Percentiles rank a stretch among this genome's conserved stretches.
Evolutionary conservation across 2,329 filamentous ascomycete species (phyloP).

Genomic region (Exophiala sp.): DNA sequence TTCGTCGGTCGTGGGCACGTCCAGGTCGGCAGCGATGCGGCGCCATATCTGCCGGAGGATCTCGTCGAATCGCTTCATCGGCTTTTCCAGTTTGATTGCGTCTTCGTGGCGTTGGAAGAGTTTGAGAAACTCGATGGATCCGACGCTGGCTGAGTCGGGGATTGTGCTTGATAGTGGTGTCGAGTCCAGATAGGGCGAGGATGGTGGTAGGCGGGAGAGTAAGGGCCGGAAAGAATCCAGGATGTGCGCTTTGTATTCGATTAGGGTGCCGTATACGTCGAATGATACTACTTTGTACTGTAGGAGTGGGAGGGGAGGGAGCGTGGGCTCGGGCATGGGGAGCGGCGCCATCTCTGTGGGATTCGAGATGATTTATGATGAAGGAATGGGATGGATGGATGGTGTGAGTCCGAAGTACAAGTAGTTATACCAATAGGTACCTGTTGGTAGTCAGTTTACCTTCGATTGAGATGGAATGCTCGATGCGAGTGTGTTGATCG

Average conservation of each 20-base stretch:
- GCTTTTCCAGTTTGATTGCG: slow-evolving; percentile 48
- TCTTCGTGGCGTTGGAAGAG: slow-evolving; percentile 45
- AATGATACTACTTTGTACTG: slow-evolving; percentile 54
- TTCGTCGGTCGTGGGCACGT: slow-evolving; percentile 20
- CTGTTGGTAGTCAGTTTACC: too few species aligned
- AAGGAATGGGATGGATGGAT: too few species aligned
- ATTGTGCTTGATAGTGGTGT: slow-evolving; percentile 21
- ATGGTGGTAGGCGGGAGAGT: slow-evolving; percentile 22
- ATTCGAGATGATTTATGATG: too few species aligned
- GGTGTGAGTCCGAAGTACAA: too few species aligned
- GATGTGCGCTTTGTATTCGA: slow-evolving; percentile 69
- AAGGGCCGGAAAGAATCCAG: slow-evolving; percentile 46
- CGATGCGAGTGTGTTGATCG: too few species aligned
- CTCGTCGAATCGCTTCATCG: slow-evolving; percentile 54
- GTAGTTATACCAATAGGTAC: too few species aligned
- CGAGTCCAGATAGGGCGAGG: slow-evolving; percentile 31
- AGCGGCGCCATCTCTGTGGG: slow-evolving; percentile 8
- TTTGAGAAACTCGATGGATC: slow-evolving; percentile 39
- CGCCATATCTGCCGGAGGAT: slow-evolving; percentile 49
- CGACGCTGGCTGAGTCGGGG: slow-evolving; percentile 20
- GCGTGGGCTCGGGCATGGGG: slow-evolving; percentile 27
- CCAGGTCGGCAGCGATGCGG: slow-evolving; percentile 32
- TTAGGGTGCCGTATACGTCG: slow-evolving; percentile 73
- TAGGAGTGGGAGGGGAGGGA: slow-evolving; percentile 20
- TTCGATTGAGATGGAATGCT: too few species aligned